Percentiles rank a stretch among this genome's conserved stretches.
Evolutionary conservation across 2,329 filamentous ascomycete genomes (phyloP).

Genomic region (Fusarium nygamai): DNA sequence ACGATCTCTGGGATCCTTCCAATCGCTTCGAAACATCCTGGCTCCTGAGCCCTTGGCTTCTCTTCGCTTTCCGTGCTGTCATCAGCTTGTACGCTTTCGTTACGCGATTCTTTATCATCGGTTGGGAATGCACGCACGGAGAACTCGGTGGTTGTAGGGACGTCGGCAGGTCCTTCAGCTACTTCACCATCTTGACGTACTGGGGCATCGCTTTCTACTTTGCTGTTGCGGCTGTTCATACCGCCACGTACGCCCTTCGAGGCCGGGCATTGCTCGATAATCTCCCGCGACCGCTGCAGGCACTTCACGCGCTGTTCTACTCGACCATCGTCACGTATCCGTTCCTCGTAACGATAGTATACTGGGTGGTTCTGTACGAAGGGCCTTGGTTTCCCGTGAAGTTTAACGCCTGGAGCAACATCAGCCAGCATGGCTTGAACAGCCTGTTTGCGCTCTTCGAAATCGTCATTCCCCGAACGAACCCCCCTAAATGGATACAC

Average conservation of each 20-base stretch:
- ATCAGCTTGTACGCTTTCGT: conserved; percentile 75
- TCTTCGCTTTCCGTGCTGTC: conserved; percentile 67
- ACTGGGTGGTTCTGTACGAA: conserved; percentile 71
- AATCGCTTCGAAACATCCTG: conserved; percentile 84
- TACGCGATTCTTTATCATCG: conserved; percentile 75
- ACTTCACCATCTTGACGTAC: conserved; percentile 84
- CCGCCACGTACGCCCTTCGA: conserved; percentile 69
- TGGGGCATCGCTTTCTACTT: conserved; percentile 88
- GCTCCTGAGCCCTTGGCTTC: conserved; percentile 73
- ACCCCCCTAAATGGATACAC: conserved; percentile 69
- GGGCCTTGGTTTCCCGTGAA: conserved; percentile 59
- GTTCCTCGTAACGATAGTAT: conserved; percentile 76
- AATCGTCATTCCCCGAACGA: conserved; percentile 73
- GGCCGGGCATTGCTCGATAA: conserved; percentile 65
- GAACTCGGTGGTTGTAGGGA: conserved; percentile 53
- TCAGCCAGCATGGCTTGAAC: conserved; percentile 82
- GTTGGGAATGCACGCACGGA: conserved; percentile 67
- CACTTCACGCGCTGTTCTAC: conserved; percentile 72
- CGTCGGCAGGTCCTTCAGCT: conserved; percentile 73
- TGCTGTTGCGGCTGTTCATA: conserved; percentile 73
- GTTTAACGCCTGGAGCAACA: conserved; percentile 71
- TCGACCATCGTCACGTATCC: conserved; percentile 71
- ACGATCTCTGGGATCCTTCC: conserved; percentile 61
- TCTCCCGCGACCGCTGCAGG: conserved; percentile 70
- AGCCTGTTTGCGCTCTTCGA: conserved; percentile 79